Evolutionary conservation across 257 asterid species (phyloP).

Genomic region (Anisodus acutangulus): DNA sequence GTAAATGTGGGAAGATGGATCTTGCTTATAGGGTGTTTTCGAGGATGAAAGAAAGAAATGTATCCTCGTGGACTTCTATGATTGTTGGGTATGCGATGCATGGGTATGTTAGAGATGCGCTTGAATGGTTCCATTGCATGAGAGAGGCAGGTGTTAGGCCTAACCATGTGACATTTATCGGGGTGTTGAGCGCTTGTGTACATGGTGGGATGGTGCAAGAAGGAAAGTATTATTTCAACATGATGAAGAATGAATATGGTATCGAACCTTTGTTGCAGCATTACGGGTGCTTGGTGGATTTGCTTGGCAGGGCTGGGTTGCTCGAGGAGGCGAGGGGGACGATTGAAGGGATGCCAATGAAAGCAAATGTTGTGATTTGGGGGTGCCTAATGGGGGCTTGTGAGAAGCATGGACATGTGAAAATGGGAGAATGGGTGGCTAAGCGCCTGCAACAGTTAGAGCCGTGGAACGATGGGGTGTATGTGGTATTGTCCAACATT

Average conservation of each 20-base stretch:
- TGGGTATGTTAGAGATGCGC: slow-evolving; percentile 64
- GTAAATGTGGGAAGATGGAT: slow-evolving; percentile 92
- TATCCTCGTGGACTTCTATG: slow-evolving; percentile 89
- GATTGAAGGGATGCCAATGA: slow-evolving; percentile 87
- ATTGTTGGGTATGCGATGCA: slow-evolving; percentile 85
- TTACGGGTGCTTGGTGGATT: slow-evolving; percentile 89
- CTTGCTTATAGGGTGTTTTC: slow-evolving; percentile 64
- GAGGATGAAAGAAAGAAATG: slow-evolving; percentile 71
- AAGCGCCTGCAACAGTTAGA: slow-evolving; percentile 75
- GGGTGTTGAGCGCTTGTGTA: slow-evolving; percentile 88
- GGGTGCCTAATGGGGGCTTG: slow-evolving; percentile 95
- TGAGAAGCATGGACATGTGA: slow-evolving; percentile 78
- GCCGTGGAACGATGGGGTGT: slow-evolving; percentile 80
- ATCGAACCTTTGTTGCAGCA: slow-evolving; percentile 66
- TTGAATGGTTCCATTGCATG: slow-evolving; percentile 62
- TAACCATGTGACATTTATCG: slow-evolving; percentile 79
- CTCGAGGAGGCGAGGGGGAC: slow-evolving; percentile 67
- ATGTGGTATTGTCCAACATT: slow-evolving; percentile 80
- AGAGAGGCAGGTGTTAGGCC: slow-evolving; percentile 62
- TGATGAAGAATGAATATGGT: slow-evolving; percentile 63
- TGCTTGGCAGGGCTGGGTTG: slow-evolving; percentile 85
- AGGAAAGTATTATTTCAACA: slow-evolving; percentile 68
- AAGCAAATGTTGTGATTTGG: slow-evolving; percentile 80
- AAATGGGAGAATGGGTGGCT: slow-evolving; percentile 82
- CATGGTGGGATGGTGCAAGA: slow-evolving; percentile 84